These are phyloP conservation scores for Citrus reticulata DNA, from an alignment of 345 rosid species.

Conservation along the genomic window DNA sequence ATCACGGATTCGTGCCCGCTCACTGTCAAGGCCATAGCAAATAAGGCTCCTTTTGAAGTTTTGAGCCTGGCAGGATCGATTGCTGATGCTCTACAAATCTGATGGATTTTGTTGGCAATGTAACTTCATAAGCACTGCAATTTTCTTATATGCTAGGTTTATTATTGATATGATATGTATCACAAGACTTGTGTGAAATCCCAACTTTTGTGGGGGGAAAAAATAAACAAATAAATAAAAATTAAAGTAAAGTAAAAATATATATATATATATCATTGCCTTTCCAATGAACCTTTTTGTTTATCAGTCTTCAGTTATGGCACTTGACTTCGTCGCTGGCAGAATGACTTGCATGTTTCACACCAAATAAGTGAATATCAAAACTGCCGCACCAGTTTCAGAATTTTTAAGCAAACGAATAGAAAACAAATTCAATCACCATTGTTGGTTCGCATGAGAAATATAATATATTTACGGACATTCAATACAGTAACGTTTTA, in stretches of 20 bases:
- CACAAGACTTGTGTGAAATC: neutral
- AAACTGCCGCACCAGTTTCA: neutral
- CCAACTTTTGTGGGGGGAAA: too few relatives aligned
- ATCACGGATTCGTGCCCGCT: conserved; percentile 93
- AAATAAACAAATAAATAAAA: too few relatives aligned
- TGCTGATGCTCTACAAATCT: conserved; percentile 83
- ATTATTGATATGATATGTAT: neutral
- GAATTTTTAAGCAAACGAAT: neutral
- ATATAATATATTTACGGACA: neutral
- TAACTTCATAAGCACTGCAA: neutral
- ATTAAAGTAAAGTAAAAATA: too few relatives aligned
- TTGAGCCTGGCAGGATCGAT: conserved; percentile 91
- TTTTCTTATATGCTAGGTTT: neutral
- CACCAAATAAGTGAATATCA: too few relatives aligned
- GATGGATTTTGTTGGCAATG: conserved; percentile 10
- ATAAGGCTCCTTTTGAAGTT: conserved; percentile 81
- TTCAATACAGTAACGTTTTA: too few relatives aligned
- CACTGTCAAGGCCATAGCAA: conserved; percentile 74
- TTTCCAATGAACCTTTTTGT: neutral
- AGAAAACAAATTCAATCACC: neutral
- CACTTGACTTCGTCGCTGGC: too few relatives aligned
- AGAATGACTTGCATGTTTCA: too few relatives aligned
- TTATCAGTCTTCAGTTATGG: too few relatives aligned
- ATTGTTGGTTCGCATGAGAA: neutral
- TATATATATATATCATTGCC: neutral